A percentile compares a stretch with the other conserved stretches of the same genome.
phyloP scores from a whole-genome alignment of 805 yeast species.

The Spathaspora sp. region DNA sequence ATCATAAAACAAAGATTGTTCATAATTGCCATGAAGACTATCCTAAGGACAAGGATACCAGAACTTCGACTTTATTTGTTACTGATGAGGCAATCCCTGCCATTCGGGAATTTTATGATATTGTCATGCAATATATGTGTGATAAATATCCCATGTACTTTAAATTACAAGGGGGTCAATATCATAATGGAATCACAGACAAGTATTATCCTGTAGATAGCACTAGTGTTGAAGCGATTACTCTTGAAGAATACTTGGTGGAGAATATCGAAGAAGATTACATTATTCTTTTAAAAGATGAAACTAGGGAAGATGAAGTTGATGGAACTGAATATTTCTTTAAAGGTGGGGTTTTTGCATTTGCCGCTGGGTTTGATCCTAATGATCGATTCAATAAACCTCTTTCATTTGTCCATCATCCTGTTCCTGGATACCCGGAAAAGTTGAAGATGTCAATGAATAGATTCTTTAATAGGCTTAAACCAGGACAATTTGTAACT shows the following conservation, averaged over 20 bases:
- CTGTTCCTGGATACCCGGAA: slow-evolving; percentile 39
- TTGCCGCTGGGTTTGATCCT: slow-evolving; percentile 45
- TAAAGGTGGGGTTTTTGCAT: slow-evolving; percentile 43
- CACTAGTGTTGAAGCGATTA: slow-evolving; percentile 8
- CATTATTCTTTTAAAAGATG: slow-evolving; percentile 35
- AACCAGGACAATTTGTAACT: slow-evolving; percentile 36
- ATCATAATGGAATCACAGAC: slow-evolving; percentile 25
- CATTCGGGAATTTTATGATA: slow-evolving; percentile 30
- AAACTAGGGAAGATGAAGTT: slow-evolving; percentile 19
- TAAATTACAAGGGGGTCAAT: slow-evolving; percentile 10
- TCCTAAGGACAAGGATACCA: slow-evolving; percentile 21
- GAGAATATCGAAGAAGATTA: slow-evolving; percentile 40
- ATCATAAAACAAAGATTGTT: slow-evolving; percentile 24
- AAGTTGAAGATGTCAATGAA: slow-evolving; percentile 40
- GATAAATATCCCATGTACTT: slow-evolving; percentile 39
- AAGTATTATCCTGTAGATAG: slow-evolving; percentile 16
- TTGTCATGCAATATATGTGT: slow-evolving; percentile 28
- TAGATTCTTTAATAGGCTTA: slow-evolving; percentile 32
- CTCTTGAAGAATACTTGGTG: slow-evolving; percentile 19
- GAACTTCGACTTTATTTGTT: slow-evolving; percentile 26
- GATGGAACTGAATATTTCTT: slow-evolving; percentile 37
- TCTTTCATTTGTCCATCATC: slow-evolving; percentile 35
- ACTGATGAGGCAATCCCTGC: slow-evolving; percentile 33
- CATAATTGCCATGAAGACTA: slow-evolving; percentile 32
- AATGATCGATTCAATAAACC: slow-evolving; percentile 34